Evolutionary conservation across 352 stramenopile species (phyloP).

Genomic region (Pythium sukuiense): DNA sequence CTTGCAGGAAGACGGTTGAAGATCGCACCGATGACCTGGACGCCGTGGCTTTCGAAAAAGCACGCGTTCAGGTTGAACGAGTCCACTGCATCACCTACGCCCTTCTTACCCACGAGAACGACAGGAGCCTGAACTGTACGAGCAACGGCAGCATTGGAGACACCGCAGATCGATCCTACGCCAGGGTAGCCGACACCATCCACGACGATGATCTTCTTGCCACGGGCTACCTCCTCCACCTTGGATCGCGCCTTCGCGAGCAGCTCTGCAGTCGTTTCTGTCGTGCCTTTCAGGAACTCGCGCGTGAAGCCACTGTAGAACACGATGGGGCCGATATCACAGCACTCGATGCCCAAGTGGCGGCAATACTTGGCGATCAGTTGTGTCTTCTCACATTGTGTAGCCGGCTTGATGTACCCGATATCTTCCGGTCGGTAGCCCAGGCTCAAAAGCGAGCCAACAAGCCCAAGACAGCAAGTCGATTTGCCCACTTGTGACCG

Average conservation of each 20-base stretch:
- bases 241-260: slow-evolving; percentile 79
- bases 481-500: slow-evolving; percentile 95
- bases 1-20: slow-evolving; percentile 94
- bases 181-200: slow-evolving; percentile 97
- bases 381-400: slow-evolving; percentile 95
- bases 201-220: slow-evolving; percentile 93
- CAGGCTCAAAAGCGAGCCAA: slow-evolving; percentile 86
- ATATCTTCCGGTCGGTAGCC: slow-evolving; percentile 75
- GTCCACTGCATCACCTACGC: slow-evolving; percentile 97
- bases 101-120: slow-evolving; percentile 93
- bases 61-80: slow-evolving; percentile 96
- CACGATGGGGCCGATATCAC: slow-evolving; percentile 93
- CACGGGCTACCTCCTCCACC: slow-evolving; percentile 86
- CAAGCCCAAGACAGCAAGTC: slow-evolving; percentile 93
- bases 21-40: slow-evolving; percentile 94
- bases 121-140: slow-evolving; percentile 73
- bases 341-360: slow-evolving; percentile 81
- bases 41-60: slow-evolving; percentile 91
- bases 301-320: slow-evolving; percentile 97
- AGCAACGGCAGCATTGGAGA: slow-evolving; percentile 78
- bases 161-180: slow-evolving; percentile 77
- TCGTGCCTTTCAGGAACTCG: slow-evolving; percentile 93
- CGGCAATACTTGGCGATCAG: slow-evolving; percentile 94
- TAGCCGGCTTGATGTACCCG: slow-evolving; percentile 98
- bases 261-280: slow-evolving; percentile 79